Evolutionary conservation across 2,329 filamentous ascomycete species (phyloP), one percentile per base, ranked within the genome.

Genomic region (Diplodia intermedia): DNA sequence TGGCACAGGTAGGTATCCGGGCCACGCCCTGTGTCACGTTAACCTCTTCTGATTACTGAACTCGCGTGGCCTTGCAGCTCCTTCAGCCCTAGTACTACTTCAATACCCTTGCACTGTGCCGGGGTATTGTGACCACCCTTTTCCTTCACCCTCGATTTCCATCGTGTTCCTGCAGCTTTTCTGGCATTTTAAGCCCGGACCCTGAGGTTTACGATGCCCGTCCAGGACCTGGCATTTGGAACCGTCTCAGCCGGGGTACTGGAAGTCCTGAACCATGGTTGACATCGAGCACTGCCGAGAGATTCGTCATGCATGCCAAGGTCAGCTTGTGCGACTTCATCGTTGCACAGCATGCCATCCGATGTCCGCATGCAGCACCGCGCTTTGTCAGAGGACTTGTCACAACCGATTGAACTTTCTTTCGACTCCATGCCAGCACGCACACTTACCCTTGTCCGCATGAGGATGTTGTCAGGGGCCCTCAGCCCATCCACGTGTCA

Each of bases 141-240:
- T 38, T 38, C 36, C 36, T 14, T 38, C 36, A 38, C 3, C 9
- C 36, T 3, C 36, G 54, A 50, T 40, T 60, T 57, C 31, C 43
- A 26, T 6, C 65, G 20, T 52, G 65, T 67, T 67, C 65, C 65
- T 67, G 65, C 65, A 67, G 65, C 9, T 40, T 67, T 67, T 60
- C 52, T 31, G n/a, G 11, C 15, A 15, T 52, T 67, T 31, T 20
- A 29, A 38, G 31, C 60, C 60, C 18, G 60, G 43, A 8, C 50
- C 60, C 6, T 38, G 47, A 11, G 47, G 50, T 31, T 15, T 52
- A 36, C 15, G 47, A 20, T 23, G 47, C 47, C 31, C 36, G 20
- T 49, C 43, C 11, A 11, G 31, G 31, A 31, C 23, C 40, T 63
- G 60, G 60, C 60, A 63, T 38, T 33, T 63, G 47, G 60, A 63